Conservation (phyloP, 345 rosid species). For the Combretum micranthum region DNA sequence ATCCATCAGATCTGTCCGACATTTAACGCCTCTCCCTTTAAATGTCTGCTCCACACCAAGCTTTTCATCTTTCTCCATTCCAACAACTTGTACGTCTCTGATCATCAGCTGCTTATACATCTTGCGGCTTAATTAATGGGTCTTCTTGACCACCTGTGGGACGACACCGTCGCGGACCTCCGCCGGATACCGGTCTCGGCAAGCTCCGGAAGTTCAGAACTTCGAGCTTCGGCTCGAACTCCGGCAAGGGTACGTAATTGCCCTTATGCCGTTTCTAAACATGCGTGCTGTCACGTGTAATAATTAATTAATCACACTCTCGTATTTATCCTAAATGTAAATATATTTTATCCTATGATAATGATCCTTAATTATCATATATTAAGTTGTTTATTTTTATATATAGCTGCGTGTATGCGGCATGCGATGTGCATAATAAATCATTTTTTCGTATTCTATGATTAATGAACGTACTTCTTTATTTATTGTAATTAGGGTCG, state of each 20-base stretch:
- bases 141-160: conserved; percentile 91
- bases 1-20: conserved; percentile 13
- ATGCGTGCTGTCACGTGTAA: background rate
- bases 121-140: conserved; percentile 46
- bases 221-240: conserved; percentile 49
- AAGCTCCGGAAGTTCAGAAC: conserved; percentile 74
- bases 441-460: background rate
- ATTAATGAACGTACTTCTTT: background rate
- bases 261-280: conserved; percentile 7
- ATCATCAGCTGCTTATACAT: background rate
- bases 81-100: conserved; percentile 1
- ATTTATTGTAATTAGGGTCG: conserved; percentile 32
- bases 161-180: conserved; percentile 98
- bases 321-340: too few relatives aligned
- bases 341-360: too few relatives aligned
- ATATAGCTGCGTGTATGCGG: too few relatives aligned
- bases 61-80: background rate
- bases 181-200: conserved; percentile 90
- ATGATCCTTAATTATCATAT: too few relatives aligned
- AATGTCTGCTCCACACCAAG: background rate
- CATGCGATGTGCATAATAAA: too few relatives aligned
- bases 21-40: conserved; percentile 23
- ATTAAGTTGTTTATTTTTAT: too few relatives aligned
- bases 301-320: too few relatives aligned
- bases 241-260: conserved; percentile 79